Evolutionary conservation across 2,329 filamentous ascomycete genomes (phyloP).

Genomic region (Trichothecium sympodiale): DNA sequence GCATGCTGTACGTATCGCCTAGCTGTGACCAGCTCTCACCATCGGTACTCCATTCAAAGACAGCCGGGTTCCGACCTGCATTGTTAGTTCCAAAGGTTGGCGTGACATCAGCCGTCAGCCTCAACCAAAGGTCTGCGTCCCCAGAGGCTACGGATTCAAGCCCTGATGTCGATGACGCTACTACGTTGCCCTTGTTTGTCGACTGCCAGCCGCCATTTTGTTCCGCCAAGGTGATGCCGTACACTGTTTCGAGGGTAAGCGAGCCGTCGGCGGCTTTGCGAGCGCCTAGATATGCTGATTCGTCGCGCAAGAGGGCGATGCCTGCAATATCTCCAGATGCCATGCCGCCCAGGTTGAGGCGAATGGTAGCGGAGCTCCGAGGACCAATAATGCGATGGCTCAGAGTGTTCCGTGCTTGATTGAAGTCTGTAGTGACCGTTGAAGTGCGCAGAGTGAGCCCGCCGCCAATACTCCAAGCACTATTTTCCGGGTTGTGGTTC

Average conservation of each 20-base stretch:
- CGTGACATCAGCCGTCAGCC: constrained; percentile 11
- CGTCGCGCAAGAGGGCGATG: constrained; percentile 39
- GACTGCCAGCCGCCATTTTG: constrained; percentile 3
- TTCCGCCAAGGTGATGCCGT: constrained; percentile 16
- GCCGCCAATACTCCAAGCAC: constrained; percentile 27
- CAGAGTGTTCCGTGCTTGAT: constrained; percentile 31
- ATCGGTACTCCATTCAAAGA: constrained; percentile 29
- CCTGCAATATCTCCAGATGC: constrained; percentile 38
- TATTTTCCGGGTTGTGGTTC: constrained; percentile 48
- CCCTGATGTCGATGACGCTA: background rate
- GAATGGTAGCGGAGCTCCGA: constrained; percentile 34
- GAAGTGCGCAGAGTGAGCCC: constrained; percentile 32
- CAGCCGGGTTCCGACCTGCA: constrained; percentile 5
- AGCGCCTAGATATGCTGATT: constrained; percentile 40
- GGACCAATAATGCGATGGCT: constrained; percentile 33
- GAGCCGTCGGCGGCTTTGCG: constrained; percentile 18
- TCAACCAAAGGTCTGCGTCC: constrained; percentile 10
- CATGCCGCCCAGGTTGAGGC: constrained; percentile 35
- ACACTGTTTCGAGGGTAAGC: constrained; percentile 17
- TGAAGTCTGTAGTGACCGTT: constrained; percentile 38
- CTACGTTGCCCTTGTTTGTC: background rate
- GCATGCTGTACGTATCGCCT: constrained; percentile 22
- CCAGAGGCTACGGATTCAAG: constrained; percentile 2
- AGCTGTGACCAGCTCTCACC: constrained; percentile 25
- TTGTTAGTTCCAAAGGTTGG: constrained; percentile 12